These are phyloP conservation scores for Botryotinia globosa DNA, from an alignment of 2,329 filamentous ascomycete species.

Conservation along the genomic window DNA sequence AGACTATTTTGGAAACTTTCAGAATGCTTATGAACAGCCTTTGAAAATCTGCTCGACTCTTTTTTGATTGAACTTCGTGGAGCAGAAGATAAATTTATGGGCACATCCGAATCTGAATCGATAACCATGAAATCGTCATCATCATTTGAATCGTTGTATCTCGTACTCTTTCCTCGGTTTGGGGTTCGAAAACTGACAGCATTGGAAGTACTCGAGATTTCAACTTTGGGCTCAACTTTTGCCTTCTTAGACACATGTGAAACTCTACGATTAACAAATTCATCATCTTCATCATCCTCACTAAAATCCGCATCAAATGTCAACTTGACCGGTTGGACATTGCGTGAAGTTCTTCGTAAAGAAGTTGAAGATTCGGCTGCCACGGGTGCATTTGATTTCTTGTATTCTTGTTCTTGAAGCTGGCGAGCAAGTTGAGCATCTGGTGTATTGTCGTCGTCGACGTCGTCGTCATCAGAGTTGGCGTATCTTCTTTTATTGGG, in stretches of 20 bases:
- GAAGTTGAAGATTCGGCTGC: conserved; percentile 38
- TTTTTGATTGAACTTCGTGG: not conserved
- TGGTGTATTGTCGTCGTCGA: conserved; percentile 42
- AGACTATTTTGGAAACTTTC: not conserved
- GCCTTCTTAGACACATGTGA: conserved; percentile 24
- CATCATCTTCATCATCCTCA: conserved; percentile 23
- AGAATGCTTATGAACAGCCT: conserved; percentile 8
- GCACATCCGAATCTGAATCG: conserved; percentile 26
- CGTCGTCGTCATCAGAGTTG: conserved; percentile 42
- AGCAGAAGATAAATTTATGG: conserved; percentile 15
- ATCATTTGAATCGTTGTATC: conserved; percentile 28
- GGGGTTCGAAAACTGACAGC: conserved; percentile 28
- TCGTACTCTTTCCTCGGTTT: conserved; percentile 20
- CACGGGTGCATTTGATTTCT: conserved; percentile 25
- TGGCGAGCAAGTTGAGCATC: conserved; percentile 54
- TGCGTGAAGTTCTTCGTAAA: conserved; percentile 26
- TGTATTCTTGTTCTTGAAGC: conserved; percentile 56
- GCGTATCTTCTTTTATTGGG: conserved; percentile 45
- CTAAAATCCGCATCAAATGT: conserved; percentile 20
- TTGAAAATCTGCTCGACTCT: not conserved
- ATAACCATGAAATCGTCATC: conserved; percentile 29
- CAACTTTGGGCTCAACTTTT: conserved; percentile 34
- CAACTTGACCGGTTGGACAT: conserved; percentile 22
- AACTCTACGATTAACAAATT: conserved; percentile 12
- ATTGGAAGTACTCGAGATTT: conserved; percentile 33